A percentile compares a stretch with the other conserved stretches of the same genome.
Evolutionary conservation across 768 basidiomycete genomes (phyloP).

Genomic region (Tulasnella sp.): DNA sequence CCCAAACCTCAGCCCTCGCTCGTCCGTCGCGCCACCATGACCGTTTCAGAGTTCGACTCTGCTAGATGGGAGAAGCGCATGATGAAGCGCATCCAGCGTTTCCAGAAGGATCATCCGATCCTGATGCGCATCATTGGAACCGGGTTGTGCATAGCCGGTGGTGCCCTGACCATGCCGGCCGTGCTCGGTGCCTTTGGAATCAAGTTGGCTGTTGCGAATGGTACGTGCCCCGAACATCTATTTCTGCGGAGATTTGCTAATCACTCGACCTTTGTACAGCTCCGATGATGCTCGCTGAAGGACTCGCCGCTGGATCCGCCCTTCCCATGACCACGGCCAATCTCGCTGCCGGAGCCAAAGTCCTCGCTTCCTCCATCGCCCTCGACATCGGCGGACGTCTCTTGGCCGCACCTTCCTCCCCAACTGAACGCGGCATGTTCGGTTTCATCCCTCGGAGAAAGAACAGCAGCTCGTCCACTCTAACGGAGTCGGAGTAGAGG

Average conservation of each 20-base stretch:
- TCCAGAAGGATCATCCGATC: constrained; percentile 24
- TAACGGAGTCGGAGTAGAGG: constrained; percentile 2
- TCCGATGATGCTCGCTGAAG: not conserved
- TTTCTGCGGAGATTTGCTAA: not conserved
- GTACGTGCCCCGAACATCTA: not conserved
- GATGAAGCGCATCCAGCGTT: constrained; percentile 15
- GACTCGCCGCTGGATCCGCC: constrained; percentile 11
- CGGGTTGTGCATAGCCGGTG: constrained; percentile 16
- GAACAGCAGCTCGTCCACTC: not conserved
- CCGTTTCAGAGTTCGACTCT: not conserved
- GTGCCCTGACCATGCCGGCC: constrained; percentile 15
- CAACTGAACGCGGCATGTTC: constrained; percentile 1
- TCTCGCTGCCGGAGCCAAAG: constrained; percentile 20
- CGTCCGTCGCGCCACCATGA: constrained; percentile 12
- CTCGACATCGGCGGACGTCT: constrained; percentile 13
- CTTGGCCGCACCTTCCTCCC: not conserved
- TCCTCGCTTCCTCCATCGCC: not conserved
- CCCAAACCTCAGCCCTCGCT: constrained; percentile 23
- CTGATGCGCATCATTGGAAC: constrained; percentile 16
- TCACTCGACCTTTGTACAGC: not conserved
- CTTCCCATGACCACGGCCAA: constrained; percentile 2
- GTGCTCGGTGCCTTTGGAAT: constrained; percentile 15
- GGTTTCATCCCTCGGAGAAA: not conserved
- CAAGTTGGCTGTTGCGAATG: constrained; percentile 10
- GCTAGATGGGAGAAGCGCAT: constrained; percentile 24